These are phyloP conservation scores for Biancaea sappan DNA, from an alignment of 306 rosid species.

Conservation along the genomic window DNA sequence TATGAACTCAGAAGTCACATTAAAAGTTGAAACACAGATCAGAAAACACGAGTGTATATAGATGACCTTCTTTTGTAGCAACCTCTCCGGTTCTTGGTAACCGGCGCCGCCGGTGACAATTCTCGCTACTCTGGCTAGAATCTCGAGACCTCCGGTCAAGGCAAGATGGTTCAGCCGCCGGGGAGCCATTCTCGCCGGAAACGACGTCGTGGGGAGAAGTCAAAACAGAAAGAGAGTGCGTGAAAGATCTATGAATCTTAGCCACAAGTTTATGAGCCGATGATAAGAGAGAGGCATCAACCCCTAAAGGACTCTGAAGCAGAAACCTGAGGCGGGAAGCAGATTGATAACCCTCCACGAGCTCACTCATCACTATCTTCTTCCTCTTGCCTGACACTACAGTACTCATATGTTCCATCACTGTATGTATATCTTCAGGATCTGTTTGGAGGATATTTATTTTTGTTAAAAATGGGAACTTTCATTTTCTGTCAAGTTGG, in stretches of 20 bases:
- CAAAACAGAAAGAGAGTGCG: conserved; percentile 46
- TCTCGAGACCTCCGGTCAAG: conserved; percentile 50
- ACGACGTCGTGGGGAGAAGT: conserved; percentile 11
- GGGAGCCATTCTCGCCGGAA: conserved; percentile 24
- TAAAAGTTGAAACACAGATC: not conserved
- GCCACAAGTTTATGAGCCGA: conserved; percentile 42
- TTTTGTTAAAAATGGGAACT: too few species aligned
- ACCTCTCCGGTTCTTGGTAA: conserved; percentile 58
- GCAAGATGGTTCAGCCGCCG: conserved; percentile 36
- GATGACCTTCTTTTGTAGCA: conserved; percentile 77
- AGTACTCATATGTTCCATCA: conserved; percentile 49
- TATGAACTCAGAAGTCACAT: not conserved
- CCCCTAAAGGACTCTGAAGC: conserved; percentile 33
- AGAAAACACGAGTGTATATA: not conserved
- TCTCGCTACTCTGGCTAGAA: conserved; percentile 51
- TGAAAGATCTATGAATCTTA: conserved; percentile 50
- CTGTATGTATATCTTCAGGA: too few species aligned
- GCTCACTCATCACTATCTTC: conserved; percentile 32
- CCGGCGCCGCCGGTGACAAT: conserved; percentile 18
- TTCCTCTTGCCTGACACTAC: not conserved
- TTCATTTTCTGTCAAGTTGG: too few species aligned
- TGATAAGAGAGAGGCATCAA: conserved; percentile 14
- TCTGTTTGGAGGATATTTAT: conserved; percentile 3
- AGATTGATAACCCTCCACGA: conserved; percentile 43
- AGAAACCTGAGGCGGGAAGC: conserved; percentile 53